Evolutionary conservation across 1,139 yeast genomes (phyloP).

Genomic region (Keqinozyma sinolaborantium): DNA sequence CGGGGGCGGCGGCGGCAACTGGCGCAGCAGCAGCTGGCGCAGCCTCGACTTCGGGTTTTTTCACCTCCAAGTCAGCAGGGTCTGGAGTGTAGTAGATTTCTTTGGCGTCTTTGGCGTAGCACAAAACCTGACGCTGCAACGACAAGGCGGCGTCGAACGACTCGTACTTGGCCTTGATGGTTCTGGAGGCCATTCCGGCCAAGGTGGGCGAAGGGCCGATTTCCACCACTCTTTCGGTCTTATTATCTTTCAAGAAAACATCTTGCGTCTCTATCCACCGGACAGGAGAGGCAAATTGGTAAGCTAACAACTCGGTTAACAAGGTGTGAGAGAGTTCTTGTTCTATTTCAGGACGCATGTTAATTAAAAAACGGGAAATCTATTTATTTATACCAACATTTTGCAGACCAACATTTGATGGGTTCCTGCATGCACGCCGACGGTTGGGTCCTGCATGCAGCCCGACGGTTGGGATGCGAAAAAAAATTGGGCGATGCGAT

Average conservation of each 20-base stretch:
- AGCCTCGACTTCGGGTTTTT: conserved; percentile 31
- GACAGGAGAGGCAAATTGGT: conserved; percentile 98
- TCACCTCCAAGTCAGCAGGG: conserved; percentile 53
- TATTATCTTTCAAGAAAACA: conserved; percentile 88
- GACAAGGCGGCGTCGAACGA: conserved; percentile 97
- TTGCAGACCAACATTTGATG: background rate
- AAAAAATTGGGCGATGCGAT: no score
- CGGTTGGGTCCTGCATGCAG: no score
- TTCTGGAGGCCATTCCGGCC: conserved; percentile 98
- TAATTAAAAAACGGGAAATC: conserved; percentile 1
- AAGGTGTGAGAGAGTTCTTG: conserved; percentile 95
- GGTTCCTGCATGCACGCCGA: no score
- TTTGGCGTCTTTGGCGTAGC: conserved; percentile 93
- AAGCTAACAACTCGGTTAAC: conserved; percentile 92
- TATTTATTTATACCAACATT: background rate
- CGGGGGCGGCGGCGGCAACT: conserved; percentile 53
- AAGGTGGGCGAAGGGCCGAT: conserved; percentile 98
- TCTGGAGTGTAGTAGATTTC: conserved; percentile 96
- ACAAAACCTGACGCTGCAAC: conserved; percentile 91
- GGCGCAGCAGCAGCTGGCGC: conserved; percentile 44
- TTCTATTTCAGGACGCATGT: conserved; percentile 95
- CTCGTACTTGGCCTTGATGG: conserved; percentile 93
- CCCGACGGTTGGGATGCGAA: no score
- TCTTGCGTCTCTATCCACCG: conserved; percentile 99
- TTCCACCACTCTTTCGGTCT: conserved; percentile 96